These are phyloP conservation scores for Begonia masoniana DNA, from an alignment of 306 rosid genomes.

Conservation along the genomic window DNA sequence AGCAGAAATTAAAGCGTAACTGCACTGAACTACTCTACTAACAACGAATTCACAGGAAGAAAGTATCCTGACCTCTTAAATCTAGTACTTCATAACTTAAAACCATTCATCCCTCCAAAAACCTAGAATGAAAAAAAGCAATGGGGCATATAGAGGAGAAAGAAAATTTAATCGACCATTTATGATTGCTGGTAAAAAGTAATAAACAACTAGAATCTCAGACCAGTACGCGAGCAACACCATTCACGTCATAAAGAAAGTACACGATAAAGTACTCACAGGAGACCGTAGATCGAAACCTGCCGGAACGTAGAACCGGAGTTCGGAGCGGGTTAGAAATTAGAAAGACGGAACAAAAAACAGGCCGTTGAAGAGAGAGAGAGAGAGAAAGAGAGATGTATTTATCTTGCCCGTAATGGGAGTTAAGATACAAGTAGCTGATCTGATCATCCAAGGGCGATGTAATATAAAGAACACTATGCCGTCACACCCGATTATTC, in stretches of 20 bases:
- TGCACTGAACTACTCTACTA: slow-evolving; percentile 2
- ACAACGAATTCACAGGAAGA: slow-evolving; percentile 6
- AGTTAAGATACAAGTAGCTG: no score
- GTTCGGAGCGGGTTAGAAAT: slow-evolving; percentile 1
- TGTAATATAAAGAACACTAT: no score
- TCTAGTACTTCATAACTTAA: no score
- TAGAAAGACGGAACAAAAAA: background rate
- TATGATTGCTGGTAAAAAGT: background rate
- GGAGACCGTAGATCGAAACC: slow-evolving; percentile 6
- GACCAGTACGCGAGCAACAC: no score
- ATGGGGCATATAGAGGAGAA: background rate
- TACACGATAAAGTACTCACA: slow-evolving; percentile 1
- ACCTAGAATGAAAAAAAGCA: background rate
- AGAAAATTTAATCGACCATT: background rate
- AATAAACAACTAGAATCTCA: no score
- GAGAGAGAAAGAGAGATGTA: slow-evolving; percentile 3
- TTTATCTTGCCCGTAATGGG: background rate
- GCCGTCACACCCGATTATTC: no score
- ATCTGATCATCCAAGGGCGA: no score
- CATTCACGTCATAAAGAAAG: no score
- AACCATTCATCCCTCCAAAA: slow-evolving; percentile 1
- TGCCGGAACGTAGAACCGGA: slow-evolving; percentile 4
- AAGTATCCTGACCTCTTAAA: background rate
- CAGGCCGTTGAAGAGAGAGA: slow-evolving; percentile 4
- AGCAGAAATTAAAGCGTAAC: background rate